Evolutionary conservation across 495 filamentous ascomycete genomes (phyloP), one percentile per base, ranked within the genome.

Genomic region (Paragyromitra xinjiangensis): DNA sequence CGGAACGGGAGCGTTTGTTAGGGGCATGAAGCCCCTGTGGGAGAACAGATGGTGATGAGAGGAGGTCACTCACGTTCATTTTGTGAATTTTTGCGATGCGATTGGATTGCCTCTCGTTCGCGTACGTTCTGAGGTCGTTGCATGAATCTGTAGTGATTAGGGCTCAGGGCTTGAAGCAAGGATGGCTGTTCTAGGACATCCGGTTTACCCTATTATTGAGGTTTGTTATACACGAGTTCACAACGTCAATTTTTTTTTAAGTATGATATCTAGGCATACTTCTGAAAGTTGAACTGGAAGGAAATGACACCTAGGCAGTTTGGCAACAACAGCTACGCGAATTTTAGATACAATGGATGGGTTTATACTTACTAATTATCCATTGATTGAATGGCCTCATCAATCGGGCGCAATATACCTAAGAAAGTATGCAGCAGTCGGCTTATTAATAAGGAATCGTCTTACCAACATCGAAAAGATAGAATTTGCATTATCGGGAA

Each of bases 11-110:
- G 34, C 61, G 70, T 29, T 73, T 66, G 22, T 48, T 65, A 19
- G 48, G 39, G 16, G 37, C 14, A 12, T 51, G 12, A 6, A 42
- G 37, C 14, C 19, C 37, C n/a, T 48, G 19, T 42, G 22, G 12
- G 37, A 26, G n/a, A 14, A 8, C 50, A 3, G 34, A 7, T 24
- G 70, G 22, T 16, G 70, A 64, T n/a, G 56, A 73, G 19, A 73
- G 61, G 37, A 73, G 70, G 39, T 58, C 70, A 45, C 37, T 65
- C 5, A 73, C 50, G 48, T 73, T 66, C 70, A 66, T 65, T 56
- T 37, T 66, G 48, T 7, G 48, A 34, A n/a, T 7, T 56, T 65
- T 26, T 48, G 55, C 24, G 68, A 39, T 50, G 55, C 1, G 39
- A 62, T 11, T 63, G 55, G 24, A n/a, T 40, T 45, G 40, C 22